Evolutionary conservation across 2,329 filamentous ascomycete species (phyloP).

Genomic region (Cytospora paraplurivora): DNA sequence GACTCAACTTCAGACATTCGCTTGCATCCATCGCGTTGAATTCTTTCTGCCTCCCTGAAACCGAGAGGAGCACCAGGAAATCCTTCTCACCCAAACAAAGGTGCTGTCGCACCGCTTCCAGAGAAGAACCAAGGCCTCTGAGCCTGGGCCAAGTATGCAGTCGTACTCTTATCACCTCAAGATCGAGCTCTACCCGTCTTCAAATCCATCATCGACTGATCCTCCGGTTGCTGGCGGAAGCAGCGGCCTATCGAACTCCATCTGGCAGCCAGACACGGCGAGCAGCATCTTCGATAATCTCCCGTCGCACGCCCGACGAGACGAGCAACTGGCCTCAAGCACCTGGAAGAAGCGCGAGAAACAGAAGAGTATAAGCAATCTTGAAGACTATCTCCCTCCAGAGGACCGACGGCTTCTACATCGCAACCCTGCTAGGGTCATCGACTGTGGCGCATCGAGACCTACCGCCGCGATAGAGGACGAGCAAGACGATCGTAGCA

Average conservation of each 20-base stretch:
- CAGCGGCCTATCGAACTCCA: slow-evolving; percentile 30
- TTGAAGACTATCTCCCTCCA: slow-evolving; percentile 27
- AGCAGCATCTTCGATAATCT: slow-evolving; percentile 59
- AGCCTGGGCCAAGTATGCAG: slow-evolving; percentile 48
- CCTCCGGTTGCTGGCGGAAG: slow-evolving; percentile 23
- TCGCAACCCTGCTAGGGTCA: slow-evolving; percentile 38
- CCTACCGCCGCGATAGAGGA: slow-evolving; percentile 35
- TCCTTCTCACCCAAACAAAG: background rate
- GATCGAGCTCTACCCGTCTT: slow-evolving; percentile 62
- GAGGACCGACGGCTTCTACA: slow-evolving; percentile 27
- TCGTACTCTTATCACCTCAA: slow-evolving; percentile 68
- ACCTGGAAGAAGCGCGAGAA: slow-evolving; percentile 23
- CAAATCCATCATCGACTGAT: slow-evolving; percentile 38
- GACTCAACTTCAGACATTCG: slow-evolving; percentile 6
- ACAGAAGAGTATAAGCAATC: slow-evolving; percentile 25
- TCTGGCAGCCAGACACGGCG: slow-evolving; percentile 54
- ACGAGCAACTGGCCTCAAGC: slow-evolving; percentile 9
- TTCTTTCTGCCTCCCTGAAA: slow-evolving; percentile 25
- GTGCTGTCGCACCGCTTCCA: background rate
- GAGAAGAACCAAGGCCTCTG: slow-evolving; percentile 4
- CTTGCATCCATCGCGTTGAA: background rate
- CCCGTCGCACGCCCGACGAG: slow-evolving; percentile 49
- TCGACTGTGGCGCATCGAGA: slow-evolving; percentile 53
- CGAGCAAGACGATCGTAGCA: slow-evolving; percentile 36
- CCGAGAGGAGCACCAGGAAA: background rate